Evolutionary conservation across 306 rosid genomes (phyloP), one percentile per base, ranked within the genome.

Genomic region (Trichosanthes truncata): DNA sequence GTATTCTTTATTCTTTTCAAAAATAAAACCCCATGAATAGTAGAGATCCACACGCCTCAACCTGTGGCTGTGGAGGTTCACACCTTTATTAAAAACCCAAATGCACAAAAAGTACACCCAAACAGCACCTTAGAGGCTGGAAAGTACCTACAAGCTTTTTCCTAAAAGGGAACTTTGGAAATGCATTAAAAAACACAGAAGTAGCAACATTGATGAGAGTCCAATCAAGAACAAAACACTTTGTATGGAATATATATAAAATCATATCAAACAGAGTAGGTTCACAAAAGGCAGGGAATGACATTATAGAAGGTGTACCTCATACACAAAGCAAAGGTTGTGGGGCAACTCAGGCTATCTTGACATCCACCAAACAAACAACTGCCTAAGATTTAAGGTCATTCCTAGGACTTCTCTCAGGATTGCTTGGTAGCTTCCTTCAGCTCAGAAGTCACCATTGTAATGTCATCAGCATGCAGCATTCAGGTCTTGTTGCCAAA

Each of bases 221-320:
- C 76, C 35, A 43, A 43, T 23, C 76, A 45, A 71, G 55, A 71
- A 71, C 76, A 73, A 40, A 73, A 26, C 77, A 73, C 36, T 73
- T 73, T 48, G 59, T 46, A 46, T 73, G 53, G 77, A 73, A 73
- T 73, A 40, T 45, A 73, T 56, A 3, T 61, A 7, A 38, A 67
- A 38, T 48, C 59, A 73, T 73, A 48, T 73, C n/a, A 46, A 17
- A 46, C 77, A 46, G 57, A 45, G 57, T 23, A 43, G 59, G 21
- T 25, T 45, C 53, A 72, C 5, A 72, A 73, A 73, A 41, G 9
- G 77, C 33, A 46, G 38, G 76, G 76, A 73, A 73, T 73, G 40
- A 11, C 31, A 23, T n/a, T 68, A 21, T n/a, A 48, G 77, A 17
- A 73, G 13, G 20, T 45, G 77, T 1, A 43, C 48, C 25, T 67